Base-by-base conservation (phyloP, 805 yeast genomes). In the Kodamaea sagamina region DNA sequence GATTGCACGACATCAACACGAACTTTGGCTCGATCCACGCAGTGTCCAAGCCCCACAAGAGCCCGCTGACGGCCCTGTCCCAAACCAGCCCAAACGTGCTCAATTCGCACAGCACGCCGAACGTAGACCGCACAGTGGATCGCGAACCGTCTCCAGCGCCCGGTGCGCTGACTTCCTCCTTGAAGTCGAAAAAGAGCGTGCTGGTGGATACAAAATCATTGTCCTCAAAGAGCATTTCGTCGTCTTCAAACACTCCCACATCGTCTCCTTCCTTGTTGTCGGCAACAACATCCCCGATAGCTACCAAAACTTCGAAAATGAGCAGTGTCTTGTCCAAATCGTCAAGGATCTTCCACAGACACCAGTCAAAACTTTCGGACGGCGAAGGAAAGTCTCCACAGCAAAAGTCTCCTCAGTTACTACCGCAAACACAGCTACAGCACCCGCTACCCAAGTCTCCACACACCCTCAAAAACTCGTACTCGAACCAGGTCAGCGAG, bases 401-500 rank as follows among this genome's bases (percentile, higher is more conserved):
- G 19, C 41, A 27, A 15, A 39, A 21, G 24, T 21, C 24, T 6
- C 24, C 24, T 21, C 24, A 21, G 24, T 21, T 21, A 21, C 8
- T 21, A 21, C 24, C 29, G 15, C 18, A 21, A n/a, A 24, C 27
- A 8, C 37, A 24, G 6, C 19, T 16, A 18, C 40, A 36, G n/a
- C 40, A 21, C 22, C 47, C 36, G 13, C 34, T 16, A 16, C 50
- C 15, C 32, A 36, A 39, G 5, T 41, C 42, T 40, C 49, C 29
- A 44, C 49, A 42, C 47, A 60, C 44, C 27, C 49, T 54, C n/a
- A 54, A 58, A 22, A 53, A 61, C 37, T 52, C 68, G 2, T 67
- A 68, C 49, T 57, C 65, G 2, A 57, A 55, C 24, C 71, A 64
- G 25, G 63, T 65, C 12, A 64, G 56, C 41, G 62, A 61, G 35